These are phyloP conservation scores for Rhodamnia argentea DNA, from an alignment of 345 rosid genomes.

Conservation along the genomic window DNA sequence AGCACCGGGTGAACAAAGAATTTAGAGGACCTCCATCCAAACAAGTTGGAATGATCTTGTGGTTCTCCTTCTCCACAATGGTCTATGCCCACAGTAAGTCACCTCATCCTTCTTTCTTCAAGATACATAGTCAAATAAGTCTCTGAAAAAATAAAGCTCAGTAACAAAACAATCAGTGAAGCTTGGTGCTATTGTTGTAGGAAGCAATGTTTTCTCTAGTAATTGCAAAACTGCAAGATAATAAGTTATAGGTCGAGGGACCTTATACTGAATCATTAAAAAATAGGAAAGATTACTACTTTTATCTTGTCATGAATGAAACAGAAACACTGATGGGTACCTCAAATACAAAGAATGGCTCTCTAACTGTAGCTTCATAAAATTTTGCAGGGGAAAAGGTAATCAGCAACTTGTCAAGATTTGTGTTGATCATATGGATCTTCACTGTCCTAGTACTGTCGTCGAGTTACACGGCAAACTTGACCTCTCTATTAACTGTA, in stretches of 20 bases:
- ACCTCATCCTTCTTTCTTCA: background rate
- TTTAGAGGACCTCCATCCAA: conserved; percentile 10
- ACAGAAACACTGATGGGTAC: background rate
- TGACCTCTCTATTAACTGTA: conserved; percentile 10
- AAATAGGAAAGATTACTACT: background rate
- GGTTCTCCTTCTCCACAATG: conserved; percentile 25
- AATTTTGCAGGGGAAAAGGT: conserved; percentile 10
- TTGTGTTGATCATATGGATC: conserved; percentile 13
- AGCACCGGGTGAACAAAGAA: conserved; percentile 15
- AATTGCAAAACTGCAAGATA: background rate
- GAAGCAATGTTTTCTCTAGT: background rate
- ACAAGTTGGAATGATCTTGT: conserved; percentile 13
- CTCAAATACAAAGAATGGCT: background rate
- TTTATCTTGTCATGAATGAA: background rate
- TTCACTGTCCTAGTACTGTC: conserved; percentile 7
- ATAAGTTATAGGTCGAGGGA: background rate
- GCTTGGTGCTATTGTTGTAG: background rate
- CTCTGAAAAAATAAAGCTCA: background rate
- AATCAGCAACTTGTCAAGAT: conserved; percentile 4
- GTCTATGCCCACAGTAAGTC: conserved; percentile 26
- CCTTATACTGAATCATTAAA: background rate
- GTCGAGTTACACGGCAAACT: conserved; percentile 15
- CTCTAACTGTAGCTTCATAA: background rate
- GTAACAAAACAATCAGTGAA: background rate
- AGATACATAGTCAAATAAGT: background rate